Conservation (phyloP, 768 basidiomycete genomes). For the Pulveroboletus ravenelii region DNA sequence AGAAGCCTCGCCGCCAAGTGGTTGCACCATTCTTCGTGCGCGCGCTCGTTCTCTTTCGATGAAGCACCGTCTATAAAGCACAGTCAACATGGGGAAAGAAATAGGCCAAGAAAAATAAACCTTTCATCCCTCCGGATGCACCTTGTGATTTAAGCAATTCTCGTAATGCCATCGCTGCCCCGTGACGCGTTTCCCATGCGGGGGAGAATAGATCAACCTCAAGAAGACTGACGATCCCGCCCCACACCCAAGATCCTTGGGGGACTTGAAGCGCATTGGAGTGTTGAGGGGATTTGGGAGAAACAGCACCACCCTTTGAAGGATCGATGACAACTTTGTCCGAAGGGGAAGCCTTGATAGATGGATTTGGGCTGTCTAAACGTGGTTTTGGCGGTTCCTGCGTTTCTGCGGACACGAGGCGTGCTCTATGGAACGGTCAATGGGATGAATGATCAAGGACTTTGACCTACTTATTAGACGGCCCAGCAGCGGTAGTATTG, state of each 20-base stretch:
- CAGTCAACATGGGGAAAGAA: background rate
- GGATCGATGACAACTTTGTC: conserved; percentile 79
- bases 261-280: conserved; percentile 74
- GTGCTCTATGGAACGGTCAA: conserved; percentile 45
- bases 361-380: conserved; percentile 50
- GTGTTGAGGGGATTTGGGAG: conserved; percentile 70
- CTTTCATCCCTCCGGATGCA: conserved; percentile 74
- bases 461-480: conserved; percentile 51
- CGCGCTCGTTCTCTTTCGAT: conserved; percentile 52
- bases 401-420: conserved; percentile 66
- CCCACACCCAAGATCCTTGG: conserved; percentile 81
- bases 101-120: conserved; percentile 32
- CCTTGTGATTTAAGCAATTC: conserved; percentile 86
- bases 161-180: conserved; percentile 84
- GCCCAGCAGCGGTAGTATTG: conserved; percentile 49
- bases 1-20: conserved; percentile 80
- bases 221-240: conserved; percentile 71
- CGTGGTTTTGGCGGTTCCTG: conserved; percentile 48
- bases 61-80: conserved; percentile 45
- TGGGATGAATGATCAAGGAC: background rate
- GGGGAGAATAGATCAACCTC: conserved; percentile 81
- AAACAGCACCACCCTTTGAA: conserved; percentile 79
- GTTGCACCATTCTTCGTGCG: conserved; percentile 87
- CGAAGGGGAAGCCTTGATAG: conserved; percentile 32
- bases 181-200: conserved; percentile 92